A percentile compares a stretch with the other conserved stretches of the same genome.
Evolutionary conservation across 345 rosid genomes (phyloP).

Genomic region (Eutrema japonicum): DNA sequence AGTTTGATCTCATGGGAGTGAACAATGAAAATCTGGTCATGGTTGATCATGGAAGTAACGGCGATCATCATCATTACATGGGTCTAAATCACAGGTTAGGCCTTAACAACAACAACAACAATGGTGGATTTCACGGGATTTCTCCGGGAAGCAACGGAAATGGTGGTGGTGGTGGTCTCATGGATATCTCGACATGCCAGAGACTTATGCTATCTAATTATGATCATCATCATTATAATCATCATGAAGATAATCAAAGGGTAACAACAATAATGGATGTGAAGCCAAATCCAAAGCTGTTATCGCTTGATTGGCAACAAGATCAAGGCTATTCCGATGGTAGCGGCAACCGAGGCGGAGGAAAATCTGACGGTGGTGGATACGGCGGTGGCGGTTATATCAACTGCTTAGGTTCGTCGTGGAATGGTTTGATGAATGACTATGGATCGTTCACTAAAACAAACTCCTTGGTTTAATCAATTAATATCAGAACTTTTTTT

Average conservation of each 20-base stretch:
- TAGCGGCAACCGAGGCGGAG: constrained; percentile 16
- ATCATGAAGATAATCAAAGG: constrained; percentile 47
- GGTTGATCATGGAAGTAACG: constrained; percentile 35
- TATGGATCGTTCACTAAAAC: constrained; percentile 36
- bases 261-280: constrained; percentile 53
- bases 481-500: constrained; percentile 6
- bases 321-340: constrained; percentile 63
- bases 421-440: constrained; percentile 40
- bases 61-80: constrained; percentile 37
- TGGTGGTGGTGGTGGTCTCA: constrained; percentile 47
- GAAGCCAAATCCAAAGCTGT: constrained; percentile 68
- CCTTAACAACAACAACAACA: constrained; percentile 26
- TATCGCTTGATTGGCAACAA: constrained; percentile 84
- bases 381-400: constrained; percentile 29
- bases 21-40: constrained; percentile 33
- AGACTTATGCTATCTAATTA: constrained; percentile 60
- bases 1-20: constrained; percentile 43
- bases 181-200: constrained; percentile 56
- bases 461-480: constrained; percentile 41
- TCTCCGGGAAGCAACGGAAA: constrained; percentile 32
- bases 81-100: constrained; percentile 35
- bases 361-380: constrained; percentile 44
- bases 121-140: constrained; percentile 34
- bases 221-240: constrained; percentile 48
- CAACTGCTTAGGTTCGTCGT: constrained; percentile 39